Evolutionary conservation across 768 basidiomycete genomes (phyloP).

Genomic region (Suillus luteus): DNA sequence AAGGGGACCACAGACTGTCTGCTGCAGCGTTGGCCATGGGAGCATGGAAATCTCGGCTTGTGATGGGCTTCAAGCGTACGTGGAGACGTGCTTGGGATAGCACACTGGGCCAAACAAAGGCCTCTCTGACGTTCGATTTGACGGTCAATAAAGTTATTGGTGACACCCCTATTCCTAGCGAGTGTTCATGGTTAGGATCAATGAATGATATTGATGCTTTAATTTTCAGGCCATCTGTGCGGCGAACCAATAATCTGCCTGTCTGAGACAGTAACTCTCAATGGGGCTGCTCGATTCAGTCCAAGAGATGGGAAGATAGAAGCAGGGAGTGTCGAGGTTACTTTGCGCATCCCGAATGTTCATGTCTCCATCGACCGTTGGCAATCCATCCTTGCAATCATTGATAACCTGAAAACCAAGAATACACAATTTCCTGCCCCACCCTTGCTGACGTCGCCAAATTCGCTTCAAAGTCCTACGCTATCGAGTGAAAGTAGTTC

Average conservation of each 20-base stretch:
- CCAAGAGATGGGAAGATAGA: slow-evolving; percentile 58
- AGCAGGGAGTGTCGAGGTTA: slow-evolving; percentile 47
- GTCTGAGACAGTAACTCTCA: slow-evolving; percentile 46
- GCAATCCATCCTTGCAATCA: background rate
- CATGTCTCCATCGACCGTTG: slow-evolving; percentile 9
- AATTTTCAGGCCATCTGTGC: slow-evolving; percentile 23
- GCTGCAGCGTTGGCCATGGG: slow-evolving; percentile 49
- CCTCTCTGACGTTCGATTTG: slow-evolving; percentile 53
- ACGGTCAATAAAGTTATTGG: slow-evolving; percentile 50
- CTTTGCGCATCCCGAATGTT: slow-evolving; percentile 3
- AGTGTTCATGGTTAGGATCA: background rate
- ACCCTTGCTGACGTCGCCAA: background rate
- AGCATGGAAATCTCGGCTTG: slow-evolving; percentile 65
- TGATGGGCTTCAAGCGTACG: slow-evolving; percentile 60
- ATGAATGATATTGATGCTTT: background rate
- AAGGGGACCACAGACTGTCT: slow-evolving; percentile 21
- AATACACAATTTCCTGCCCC: background rate
- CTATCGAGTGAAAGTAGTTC: background rate
- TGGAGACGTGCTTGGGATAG: slow-evolving; percentile 71
- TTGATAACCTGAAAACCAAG: background rate
- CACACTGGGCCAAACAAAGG: slow-evolving; percentile 66
- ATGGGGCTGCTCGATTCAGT: slow-evolving; percentile 55
- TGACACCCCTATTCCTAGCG: slow-evolving; percentile 27
- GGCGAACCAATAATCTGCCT: slow-evolving; percentile 45
- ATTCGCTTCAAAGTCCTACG: background rate